Evolutionary conservation across 495 filamentous ascomycete genomes (phyloP), one percentile per base, ranked within the genome.

Genomic region (Xeromyces bisporus): DNA sequence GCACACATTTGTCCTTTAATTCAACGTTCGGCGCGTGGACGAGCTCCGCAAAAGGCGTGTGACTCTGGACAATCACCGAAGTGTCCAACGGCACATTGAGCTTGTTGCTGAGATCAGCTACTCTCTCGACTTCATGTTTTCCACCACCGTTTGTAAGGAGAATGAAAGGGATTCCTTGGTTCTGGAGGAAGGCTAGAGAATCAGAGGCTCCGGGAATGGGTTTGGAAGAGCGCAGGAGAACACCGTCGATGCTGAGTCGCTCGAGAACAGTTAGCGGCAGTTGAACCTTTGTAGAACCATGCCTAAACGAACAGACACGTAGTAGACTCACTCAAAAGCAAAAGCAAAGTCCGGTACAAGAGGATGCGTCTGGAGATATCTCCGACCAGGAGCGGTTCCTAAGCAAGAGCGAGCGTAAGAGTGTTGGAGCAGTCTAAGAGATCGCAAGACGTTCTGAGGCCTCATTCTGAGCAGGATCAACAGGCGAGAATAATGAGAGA

Each of bases 131-230:
- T 54, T 93, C 84, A 33, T 70, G 67, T 43, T 75, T 78, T 31
- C 84, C 84, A 27, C 84, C 84, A 42, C 84, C 84, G 48, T 93
- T 93, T 33, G 84, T 93, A 32, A 93, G 64, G 20, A 93, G 67
- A 40, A 91, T 79, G 56, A 80, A 91, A 7, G 80, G 80, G 29
- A 92, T 79, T 5, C 63, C 58, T 29, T 80, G 62, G 14, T 66
- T 42, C 39, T 86, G 69, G 14, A 96, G 73, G 38, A 70, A 71
- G 8, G 48, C 41, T n/a, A 99, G 65, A 9, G 85, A 64, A 35
- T 76, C 58, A n/a, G 69, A 58, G 0, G 91, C 91, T 18, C 75
- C 73, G n/a, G 85, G 76, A 20, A 93, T 72, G 6, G 85, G 75
- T 32, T 69, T 70, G 0, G 77, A 71, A 39, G 76, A 73, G 47